Percentiles rank a stretch among this genome's conserved stretches.
Conservation (phyloP, 2,329 filamentous ascomycete genomes). For the Talaromyces marneffei region DNA sequence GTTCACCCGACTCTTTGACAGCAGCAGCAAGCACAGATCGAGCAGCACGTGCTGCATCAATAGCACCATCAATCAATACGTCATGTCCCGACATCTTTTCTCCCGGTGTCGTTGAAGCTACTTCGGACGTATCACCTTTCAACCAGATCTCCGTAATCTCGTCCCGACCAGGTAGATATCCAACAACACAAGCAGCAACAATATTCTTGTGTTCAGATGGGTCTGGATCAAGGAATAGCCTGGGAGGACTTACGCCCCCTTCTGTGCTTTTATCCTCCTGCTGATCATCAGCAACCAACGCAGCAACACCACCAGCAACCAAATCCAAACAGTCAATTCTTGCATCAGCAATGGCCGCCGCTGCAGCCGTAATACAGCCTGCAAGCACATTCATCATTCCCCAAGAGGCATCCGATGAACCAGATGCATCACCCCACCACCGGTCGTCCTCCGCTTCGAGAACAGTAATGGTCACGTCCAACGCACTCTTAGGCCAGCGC, state of each 20-base stretch:
- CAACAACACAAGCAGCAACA: slow-evolving; percentile 79
- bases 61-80: slow-evolving; percentile 56
- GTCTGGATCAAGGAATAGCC: slow-evolving; percentile 68
- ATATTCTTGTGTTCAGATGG: slow-evolving; percentile 73
- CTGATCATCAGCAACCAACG: slow-evolving; percentile 52
- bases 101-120: slow-evolving; percentile 19
- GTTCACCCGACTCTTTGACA: slow-evolving; percentile 52
- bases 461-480: slow-evolving; percentile 91
- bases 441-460: slow-evolving; percentile 85
- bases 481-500: slow-evolving; percentile 94
- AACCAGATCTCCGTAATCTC: slow-evolving; percentile 95
- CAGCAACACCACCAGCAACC: slow-evolving; percentile 82
- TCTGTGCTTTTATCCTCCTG: slow-evolving; percentile 1
- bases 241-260: slow-evolving; percentile 17
- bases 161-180: slow-evolving; percentile 77
- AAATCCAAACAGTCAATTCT: slow-evolving; percentile 94
- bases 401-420: slow-evolving; percentile 60
- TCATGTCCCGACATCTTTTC: slow-evolving; percentile 41
- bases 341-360: slow-evolving; percentile 86
- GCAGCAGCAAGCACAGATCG: slow-evolving; percentile 57
- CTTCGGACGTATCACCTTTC: slow-evolving; percentile 60
- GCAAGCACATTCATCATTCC: slow-evolving; percentile 87
- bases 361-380: slow-evolving; percentile 88
- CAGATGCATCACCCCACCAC: slow-evolving; percentile 55
- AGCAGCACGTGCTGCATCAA: slow-evolving; percentile 56